Conservation (phyloP, 345 rosid genomes). For the Psidium friedrichsthalianum region DNA sequence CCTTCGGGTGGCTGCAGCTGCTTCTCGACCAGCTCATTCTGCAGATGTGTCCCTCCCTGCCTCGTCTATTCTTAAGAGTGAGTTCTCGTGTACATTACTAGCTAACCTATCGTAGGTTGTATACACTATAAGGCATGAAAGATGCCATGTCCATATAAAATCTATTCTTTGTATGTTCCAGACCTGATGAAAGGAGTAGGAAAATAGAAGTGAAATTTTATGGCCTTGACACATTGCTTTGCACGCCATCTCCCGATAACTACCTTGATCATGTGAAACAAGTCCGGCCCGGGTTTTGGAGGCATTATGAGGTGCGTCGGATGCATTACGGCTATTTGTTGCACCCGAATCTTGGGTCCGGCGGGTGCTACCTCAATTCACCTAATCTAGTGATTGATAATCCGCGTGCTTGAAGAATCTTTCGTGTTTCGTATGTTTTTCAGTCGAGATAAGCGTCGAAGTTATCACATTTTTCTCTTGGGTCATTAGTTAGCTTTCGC, state of each 20-base stretch:
- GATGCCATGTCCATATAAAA: background rate
- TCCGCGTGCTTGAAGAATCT: background rate
- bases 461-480: background rate
- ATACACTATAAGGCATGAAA: background rate
- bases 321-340: background rate
- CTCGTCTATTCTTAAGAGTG: background rate
- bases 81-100: background rate
- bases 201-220: background rate
- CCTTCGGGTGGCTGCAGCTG: background rate
- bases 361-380: background rate
- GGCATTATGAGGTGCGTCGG: background rate
- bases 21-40: background rate
- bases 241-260: background rate
- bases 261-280: background rate
- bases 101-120: background rate
- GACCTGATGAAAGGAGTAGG: background rate
- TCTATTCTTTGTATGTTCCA: background rate
- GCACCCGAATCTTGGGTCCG: background rate
- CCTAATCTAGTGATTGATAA: background rate
- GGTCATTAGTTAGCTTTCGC: background rate
- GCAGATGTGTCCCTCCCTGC: background rate
- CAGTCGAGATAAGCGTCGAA: background rate
- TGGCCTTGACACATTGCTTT: background rate
- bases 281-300: background rate
- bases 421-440: background rate